Conservation (phyloP, 257 asterid genomes). For the Nicotiana tabacum region DNA sequence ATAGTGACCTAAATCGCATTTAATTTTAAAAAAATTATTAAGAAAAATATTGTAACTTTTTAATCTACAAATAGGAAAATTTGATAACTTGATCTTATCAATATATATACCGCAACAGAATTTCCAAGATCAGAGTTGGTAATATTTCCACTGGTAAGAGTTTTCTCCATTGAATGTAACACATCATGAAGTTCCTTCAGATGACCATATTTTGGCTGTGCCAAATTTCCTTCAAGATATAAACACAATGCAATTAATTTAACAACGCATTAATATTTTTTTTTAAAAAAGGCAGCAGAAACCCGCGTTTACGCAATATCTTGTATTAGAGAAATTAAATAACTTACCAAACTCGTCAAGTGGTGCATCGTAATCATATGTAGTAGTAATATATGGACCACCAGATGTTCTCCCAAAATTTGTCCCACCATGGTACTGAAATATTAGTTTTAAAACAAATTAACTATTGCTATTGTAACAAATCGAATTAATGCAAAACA, state of each 20-base stretch:
- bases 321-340: neutral
- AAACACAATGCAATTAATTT: neutral
- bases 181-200: constrained; percentile 65
- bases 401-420: constrained; percentile 77
- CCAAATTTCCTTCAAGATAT: constrained; percentile 31
- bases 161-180: constrained; percentile 49
- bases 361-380: constrained; percentile 80
- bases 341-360: constrained; percentile 59
- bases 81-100: no score
- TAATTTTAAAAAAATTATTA: neutral
- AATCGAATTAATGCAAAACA: neutral
- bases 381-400: constrained; percentile 74
- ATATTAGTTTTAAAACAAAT: neutral
- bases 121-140: constrained; percentile 30
- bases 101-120: constrained; percentile 36
- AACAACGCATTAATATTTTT: neutral
- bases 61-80: neutral
- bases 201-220: constrained; percentile 79
- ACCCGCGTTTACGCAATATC: no score
- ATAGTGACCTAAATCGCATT: constrained; percentile 30
- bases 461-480: neutral
- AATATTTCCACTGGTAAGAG: constrained; percentile 51
- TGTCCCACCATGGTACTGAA: constrained; percentile 82
- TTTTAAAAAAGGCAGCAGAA: no score
- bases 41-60: neutral